These are phyloP conservation scores for Monsonia emarginata DNA, from an alignment of 441 rosid genomes.

Conservation along the genomic window DNA sequence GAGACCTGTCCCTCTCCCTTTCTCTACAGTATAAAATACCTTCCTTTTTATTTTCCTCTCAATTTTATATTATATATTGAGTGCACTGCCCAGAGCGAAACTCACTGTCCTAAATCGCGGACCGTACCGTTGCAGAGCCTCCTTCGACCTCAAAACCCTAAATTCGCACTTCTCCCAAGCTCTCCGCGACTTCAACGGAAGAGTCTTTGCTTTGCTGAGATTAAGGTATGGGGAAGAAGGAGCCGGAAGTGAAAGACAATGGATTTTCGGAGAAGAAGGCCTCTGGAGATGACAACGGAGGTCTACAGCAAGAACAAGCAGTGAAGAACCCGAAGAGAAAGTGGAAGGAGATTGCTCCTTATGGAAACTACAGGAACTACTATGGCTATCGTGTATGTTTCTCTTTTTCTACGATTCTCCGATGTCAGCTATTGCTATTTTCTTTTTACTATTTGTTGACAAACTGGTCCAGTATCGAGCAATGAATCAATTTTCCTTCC, in stretches of 20 bases:
- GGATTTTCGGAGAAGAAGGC: not conserved
- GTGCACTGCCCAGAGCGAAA: too few relatives aligned
- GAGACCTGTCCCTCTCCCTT: too few relatives aligned
- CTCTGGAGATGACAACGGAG: not conserved
- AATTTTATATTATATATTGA: too few relatives aligned
- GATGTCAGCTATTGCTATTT: not conserved
- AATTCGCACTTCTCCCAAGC: not conserved
- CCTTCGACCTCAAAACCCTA: not conserved
- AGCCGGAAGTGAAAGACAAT: not conserved
- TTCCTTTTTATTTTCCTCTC: too few relatives aligned
- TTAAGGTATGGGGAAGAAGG: not conserved
- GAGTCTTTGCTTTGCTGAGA: not conserved
- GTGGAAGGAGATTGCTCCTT: constrained; percentile 45
- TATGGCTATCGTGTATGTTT: constrained; percentile 67
- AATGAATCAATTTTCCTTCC: not conserved
- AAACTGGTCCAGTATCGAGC: not conserved
- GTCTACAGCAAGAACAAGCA: not conserved
- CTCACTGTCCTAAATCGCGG: not conserved
- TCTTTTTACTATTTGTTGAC: not conserved
- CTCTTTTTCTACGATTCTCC: not conserved
- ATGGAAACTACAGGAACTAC: constrained; percentile 72
- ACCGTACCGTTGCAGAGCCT: not conserved
- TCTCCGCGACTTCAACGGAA: not conserved
- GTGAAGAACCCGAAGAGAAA: constrained; percentile 35
- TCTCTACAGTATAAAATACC: too few relatives aligned